A percentile compares a stretch with the other conserved stretches of the same genome.
Conservation (phyloP, 148 eudicot species). For the Salicornia ramosissima region DNA sequence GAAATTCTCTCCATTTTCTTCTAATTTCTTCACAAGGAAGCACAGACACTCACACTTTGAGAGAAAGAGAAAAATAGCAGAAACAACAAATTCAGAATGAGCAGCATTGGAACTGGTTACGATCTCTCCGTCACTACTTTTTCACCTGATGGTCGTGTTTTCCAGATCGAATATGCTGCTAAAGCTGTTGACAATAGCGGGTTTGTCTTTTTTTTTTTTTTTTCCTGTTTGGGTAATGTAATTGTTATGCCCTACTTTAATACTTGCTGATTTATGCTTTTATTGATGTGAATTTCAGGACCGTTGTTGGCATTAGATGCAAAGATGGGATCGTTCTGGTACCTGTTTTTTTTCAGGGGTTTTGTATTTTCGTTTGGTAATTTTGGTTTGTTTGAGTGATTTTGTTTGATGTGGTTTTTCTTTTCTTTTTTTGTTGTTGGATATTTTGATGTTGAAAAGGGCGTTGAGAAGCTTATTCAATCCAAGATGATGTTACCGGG, state of each 20-base stretch:
- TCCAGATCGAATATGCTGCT: constrained; percentile 44
- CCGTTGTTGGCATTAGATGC: constrained; percentile 42
- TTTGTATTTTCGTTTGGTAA: not conserved
- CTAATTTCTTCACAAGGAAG: not conserved
- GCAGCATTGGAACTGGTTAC: constrained; percentile 45
- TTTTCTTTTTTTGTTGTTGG: not conserved
- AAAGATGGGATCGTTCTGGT: constrained; percentile 13
- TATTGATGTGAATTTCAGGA: constrained; percentile 33
- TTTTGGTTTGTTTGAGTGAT: constrained; percentile 22
- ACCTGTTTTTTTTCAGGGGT: not conserved
- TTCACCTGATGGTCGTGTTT: constrained; percentile 44
- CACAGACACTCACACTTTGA: not conserved
- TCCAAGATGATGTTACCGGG: constrained; percentile 98
- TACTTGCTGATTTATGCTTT: not conserved
- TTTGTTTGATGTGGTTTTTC: not conserved
- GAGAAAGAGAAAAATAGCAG: not conserved
- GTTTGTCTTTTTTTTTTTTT: constrained; percentile 8
- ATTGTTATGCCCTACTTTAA: not conserved
- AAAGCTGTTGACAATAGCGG: constrained; percentile 44
- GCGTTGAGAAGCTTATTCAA: constrained; percentile 86
- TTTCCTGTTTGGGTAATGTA: not conserved
- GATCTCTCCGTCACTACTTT: constrained; percentile 45
- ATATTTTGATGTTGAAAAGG: constrained; percentile 27
- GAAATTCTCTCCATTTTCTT: not conserved
- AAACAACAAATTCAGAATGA: constrained; percentile 15